Evolutionary conservation across 2,329 filamentous ascomycete species (phyloP).

Genomic region (Diaporthe nobilis): DNA sequence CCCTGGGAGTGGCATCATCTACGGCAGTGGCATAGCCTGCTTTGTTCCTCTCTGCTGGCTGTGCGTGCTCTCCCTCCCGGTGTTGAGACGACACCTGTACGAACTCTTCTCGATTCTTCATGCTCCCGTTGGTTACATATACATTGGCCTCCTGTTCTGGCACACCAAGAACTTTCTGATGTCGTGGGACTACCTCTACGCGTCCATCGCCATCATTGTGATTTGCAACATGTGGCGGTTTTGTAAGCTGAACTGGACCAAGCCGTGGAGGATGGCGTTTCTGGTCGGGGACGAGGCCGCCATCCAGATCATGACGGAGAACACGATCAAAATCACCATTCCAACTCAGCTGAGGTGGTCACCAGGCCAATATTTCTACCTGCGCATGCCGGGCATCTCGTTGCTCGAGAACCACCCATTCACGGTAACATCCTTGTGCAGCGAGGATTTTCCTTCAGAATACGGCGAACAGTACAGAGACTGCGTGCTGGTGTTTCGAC

Average conservation of each 20-base stretch:
- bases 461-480: conserved; percentile 92
- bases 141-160: conserved; percentile 92
- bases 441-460: conserved; percentile 91
- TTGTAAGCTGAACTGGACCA: conserved; percentile 91
- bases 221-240: conserved; percentile 81
- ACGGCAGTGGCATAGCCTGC: conserved; percentile 88
- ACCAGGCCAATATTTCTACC: conserved; percentile 94
- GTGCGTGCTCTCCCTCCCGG: conserved; percentile 85
- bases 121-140: conserved; percentile 83
- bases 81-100: conserved; percentile 83
- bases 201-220: conserved; percentile 84
- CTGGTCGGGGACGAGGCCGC: conserved; percentile 93
- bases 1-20: conserved; percentile 76
- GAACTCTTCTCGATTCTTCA: conserved; percentile 89
- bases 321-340: conserved; percentile 95
- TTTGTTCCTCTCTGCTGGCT: conserved; percentile 86
- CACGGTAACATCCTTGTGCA: conserved; percentile 92
- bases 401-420: conserved; percentile 95
- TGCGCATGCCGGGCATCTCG: conserved; percentile 93
- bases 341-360: conserved; percentile 94
- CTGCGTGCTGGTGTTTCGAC: conserved; percentile 91
- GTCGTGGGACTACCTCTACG: conserved; percentile 91
- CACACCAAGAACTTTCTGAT: conserved; percentile 93
- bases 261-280: conserved; percentile 83
- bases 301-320: conserved; percentile 89